Evolutionary conservation across 805 yeast genomes (phyloP).

Genomic region (Candida suzukii): DNA sequence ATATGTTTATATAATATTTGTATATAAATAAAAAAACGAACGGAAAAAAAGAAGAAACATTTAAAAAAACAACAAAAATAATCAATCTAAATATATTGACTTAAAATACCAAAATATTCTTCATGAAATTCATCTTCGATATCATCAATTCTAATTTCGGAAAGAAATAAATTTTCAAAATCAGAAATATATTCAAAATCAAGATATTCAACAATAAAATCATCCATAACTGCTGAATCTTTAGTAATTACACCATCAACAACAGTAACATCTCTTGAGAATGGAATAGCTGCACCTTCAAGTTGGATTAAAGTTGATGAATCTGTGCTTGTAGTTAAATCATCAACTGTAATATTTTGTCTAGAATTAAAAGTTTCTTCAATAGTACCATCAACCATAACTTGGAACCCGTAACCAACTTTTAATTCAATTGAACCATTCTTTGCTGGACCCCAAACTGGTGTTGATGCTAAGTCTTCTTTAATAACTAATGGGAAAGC

Average conservation of each 20-base stretch:
- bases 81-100: no score
- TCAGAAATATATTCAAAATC: not conserved
- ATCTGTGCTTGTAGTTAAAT: slow-evolving; percentile 4
- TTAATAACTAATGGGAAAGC: slow-evolving; percentile 8
- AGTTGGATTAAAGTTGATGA: slow-evolving; percentile 2
- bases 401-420: slow-evolving; percentile 1
- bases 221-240: slow-evolving; percentile 3
- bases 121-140: no score
- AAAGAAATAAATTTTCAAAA: no score
- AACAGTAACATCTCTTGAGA: slow-evolving; percentile 8
- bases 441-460: slow-evolving; percentile 6
- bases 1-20: no score
- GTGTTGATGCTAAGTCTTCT: slow-evolving; percentile 8
- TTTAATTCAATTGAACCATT: slow-evolving; percentile 6
- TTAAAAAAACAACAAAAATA: no score
- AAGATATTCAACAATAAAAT: not conserved
- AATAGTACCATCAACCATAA: slow-evolving; percentile 3
- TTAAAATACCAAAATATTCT: no score
- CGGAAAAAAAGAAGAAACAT: no score
- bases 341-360: slow-evolving; percentile 8
- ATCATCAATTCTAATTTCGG: no score
- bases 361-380: slow-evolving; percentile 1
- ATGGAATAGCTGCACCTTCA: slow-evolving; percentile 6
- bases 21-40: no score
- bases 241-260: slow-evolving; percentile 10